Percentiles rank a stretch among this genome's conserved stretches.
phyloP scores from a whole-genome alignment of 352 stramenopile species.

The Pythium vanterpoolii region DNA sequence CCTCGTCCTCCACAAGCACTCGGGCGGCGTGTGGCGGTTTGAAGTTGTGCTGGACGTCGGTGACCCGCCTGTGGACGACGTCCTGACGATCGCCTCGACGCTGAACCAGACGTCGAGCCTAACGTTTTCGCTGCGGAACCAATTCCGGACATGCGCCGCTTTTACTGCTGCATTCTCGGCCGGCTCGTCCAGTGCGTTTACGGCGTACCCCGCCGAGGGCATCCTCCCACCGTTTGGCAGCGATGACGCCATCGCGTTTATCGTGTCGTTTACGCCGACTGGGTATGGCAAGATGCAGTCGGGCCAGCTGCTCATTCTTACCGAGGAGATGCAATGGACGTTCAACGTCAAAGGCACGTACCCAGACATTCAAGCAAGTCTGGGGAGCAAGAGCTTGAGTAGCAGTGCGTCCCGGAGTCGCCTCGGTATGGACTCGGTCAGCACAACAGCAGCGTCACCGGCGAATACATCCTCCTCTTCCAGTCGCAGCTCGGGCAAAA shows the following conservation, averaged over 20 bases:
- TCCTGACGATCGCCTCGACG: slow-evolving; percentile 83
- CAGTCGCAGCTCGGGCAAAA: neutral
- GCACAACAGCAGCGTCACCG: slow-evolving; percentile 11
- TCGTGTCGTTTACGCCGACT: slow-evolving; percentile 89
- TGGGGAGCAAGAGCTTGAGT: slow-evolving; percentile 43
- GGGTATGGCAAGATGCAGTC: slow-evolving; percentile 91
- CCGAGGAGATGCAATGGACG: slow-evolving; percentile 92
- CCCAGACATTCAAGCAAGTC: slow-evolving; percentile 47
- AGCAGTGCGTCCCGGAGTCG: slow-evolving; percentile 42
- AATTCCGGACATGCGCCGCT: slow-evolving; percentile 62
- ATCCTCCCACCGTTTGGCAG: slow-evolving; percentile 73
- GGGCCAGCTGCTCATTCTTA: slow-evolving; percentile 82
- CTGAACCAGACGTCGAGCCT: slow-evolving; percentile 85
- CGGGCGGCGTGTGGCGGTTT: slow-evolving; percentile 85
- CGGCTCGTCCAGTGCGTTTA: slow-evolving; percentile 86
- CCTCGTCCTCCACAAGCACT: slow-evolving; percentile 76
- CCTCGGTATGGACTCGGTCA: slow-evolving; percentile 32
- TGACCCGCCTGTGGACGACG: slow-evolving; percentile 84
- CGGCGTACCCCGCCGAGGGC: slow-evolving; percentile 77
- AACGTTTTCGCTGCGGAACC: slow-evolving; percentile 86
- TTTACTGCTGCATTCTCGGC: slow-evolving; percentile 89
- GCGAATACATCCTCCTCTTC: neutral
- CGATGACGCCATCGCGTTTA: slow-evolving; percentile 67
- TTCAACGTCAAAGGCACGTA: slow-evolving; percentile 90
- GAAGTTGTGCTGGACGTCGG: slow-evolving; percentile 76